These are phyloP conservation scores for Xylaria longipes DNA, from an alignment of 495 filamentous ascomycete species.

Conservation along the genomic window DNA sequence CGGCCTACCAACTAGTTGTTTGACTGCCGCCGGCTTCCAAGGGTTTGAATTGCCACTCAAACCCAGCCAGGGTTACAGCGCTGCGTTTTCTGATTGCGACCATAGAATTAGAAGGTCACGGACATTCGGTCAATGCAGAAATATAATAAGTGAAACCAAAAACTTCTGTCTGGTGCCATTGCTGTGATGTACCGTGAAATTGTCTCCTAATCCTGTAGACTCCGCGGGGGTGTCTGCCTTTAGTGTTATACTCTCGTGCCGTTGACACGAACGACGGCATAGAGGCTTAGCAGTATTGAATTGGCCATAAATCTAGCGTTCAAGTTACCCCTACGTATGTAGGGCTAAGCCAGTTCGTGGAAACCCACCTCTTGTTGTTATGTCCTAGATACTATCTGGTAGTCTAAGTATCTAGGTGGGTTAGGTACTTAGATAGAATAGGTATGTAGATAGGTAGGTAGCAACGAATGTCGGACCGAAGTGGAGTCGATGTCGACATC, in stretches of 20 bases:
- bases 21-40: neutral
- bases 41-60: neutral
- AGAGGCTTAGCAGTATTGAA: neutral
- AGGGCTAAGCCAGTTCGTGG: neutral
- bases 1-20: neutral
- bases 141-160: conserved; percentile 18
- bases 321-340: neutral
- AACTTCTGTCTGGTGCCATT: neutral
- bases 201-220: neutral
- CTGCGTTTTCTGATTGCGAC: conserved; percentile 1
- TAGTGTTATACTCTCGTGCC: neutral
- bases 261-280: neutral
- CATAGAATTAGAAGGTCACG: conserved; percentile 23
- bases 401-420: too few relatives aligned
- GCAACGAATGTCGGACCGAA: conserved; percentile 4
- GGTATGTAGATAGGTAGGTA: too few relatives aligned
- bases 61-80: conserved; percentile 9
- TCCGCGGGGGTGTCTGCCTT: neutral
- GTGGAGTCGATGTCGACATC: conserved; percentile 20
- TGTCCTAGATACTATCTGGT: neutral
- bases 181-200: neutral
- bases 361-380: neutral
- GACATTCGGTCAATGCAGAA: conserved; percentile 6
- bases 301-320: neutral
- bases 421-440: too few relatives aligned